Evolutionary conservation across 805 yeast species (phyloP), one percentile per base, ranked within the genome.

Genomic region (Teunomyces kruisii): DNA sequence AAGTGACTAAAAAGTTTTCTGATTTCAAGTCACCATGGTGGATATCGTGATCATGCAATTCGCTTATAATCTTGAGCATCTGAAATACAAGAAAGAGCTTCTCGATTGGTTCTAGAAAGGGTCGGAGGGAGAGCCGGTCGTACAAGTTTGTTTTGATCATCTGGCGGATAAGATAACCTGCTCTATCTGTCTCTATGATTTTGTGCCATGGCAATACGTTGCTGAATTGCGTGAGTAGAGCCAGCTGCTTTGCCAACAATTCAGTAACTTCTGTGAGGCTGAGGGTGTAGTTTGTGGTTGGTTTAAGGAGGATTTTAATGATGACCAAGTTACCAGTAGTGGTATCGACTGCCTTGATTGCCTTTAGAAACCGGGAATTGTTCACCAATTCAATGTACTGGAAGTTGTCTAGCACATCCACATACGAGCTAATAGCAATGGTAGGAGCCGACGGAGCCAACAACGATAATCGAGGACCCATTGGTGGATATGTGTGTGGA

Each of bases 11-110:
- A 10, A 94, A 78, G 62, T 94, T 94, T 64, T 94, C 99, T 0
- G 92, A 74, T 66, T 94, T 91, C 50, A 94, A 75, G 68, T 94
- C 98, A 6, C 99, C 98, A 64, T 94, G 99, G 44, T 69, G 78
- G 3, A 90, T 73, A 8, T 70, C 76, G 24, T 67, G 51, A 4
- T 68, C 70, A 60, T 94, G 98, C 45, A 91, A 74, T 41, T 78
- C 77, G 1, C 74, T 68, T 28, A 91, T 55, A 0, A 84, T 78
- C n/a, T 74, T 70, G 24, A 94, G 60, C 45, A 92, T 63, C 64
- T 94, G 99, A 58, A 81, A 94, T 4, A 83, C 80, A 29, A 92
- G 75, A 86, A 97, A 94, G 52, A 76, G 76, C 62, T 89, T 86
- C 62, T 94, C 98, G 31, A 86, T 75, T 3, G 78, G 74, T 52